Evolutionary conservation across 768 basidiomycete genomes (phyloP).

Genomic region (Sistotremastrum suecicum): DNA sequence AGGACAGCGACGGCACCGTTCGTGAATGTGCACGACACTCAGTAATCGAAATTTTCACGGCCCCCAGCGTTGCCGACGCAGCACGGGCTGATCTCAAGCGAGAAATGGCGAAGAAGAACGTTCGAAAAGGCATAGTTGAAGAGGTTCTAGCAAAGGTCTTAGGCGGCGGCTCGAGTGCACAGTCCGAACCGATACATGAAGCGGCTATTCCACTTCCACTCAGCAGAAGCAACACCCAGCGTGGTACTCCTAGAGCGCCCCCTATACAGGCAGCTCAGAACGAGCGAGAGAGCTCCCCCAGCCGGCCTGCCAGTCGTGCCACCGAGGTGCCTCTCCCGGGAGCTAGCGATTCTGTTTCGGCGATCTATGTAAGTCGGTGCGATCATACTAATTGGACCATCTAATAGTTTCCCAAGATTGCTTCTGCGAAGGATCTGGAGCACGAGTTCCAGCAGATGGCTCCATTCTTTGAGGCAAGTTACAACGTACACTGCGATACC

Average conservation of each 20-base stretch:
- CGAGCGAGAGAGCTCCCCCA: too few relatives aligned
- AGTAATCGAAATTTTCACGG: conserved; percentile 75
- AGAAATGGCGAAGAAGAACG: conserved; percentile 70
- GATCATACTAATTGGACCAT: conserved; percentile 1
- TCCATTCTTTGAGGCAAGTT: conserved; percentile 62
- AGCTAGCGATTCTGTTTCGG: conserved; percentile 24
- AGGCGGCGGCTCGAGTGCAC: conserved; percentile 19
- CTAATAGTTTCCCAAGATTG: conserved; percentile 36
- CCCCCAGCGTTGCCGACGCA: conserved; percentile 65
- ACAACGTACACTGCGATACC: background rate
- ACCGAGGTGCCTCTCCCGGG: conserved; percentile 24
- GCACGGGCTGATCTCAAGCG: conserved; percentile 92
- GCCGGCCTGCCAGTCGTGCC: conserved; percentile 46
- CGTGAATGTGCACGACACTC: conserved; percentile 74
- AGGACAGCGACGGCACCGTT: conserved; percentile 84
- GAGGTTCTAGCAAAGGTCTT: conserved; percentile 58
- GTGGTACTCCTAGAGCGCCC: background rate
- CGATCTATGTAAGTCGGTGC: conserved; percentile 55
- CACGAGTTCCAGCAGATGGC: conserved; percentile 70
- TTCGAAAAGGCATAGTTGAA: conserved; percentile 81
- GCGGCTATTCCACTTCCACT: background rate
- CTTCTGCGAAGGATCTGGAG: conserved; percentile 75
- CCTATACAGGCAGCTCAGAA: background rate
- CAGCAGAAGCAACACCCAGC: background rate
- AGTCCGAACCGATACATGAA: too few relatives aligned